Evolutionary conservation across 2,329 filamentous ascomycete genomes (phyloP), one percentile per base, ranked within the genome.

Genomic region (Hawksworthiomyces lignivorus): DNA sequence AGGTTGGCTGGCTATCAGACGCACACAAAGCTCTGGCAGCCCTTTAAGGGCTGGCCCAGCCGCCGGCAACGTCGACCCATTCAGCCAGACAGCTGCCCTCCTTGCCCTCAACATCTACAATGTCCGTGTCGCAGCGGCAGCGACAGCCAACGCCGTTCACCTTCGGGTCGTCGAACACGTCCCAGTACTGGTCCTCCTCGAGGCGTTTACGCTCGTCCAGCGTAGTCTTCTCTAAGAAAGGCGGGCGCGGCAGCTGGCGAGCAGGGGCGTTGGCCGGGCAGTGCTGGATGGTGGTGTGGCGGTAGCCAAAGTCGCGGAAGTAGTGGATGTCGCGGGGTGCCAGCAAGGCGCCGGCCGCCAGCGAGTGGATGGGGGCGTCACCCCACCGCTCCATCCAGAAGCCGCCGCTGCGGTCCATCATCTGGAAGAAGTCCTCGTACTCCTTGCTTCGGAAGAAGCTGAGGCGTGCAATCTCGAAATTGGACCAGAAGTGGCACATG

Each of bases 321-420:
- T 98, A 98, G 65, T 98, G 92, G 47, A 98, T 87, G 57, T 98
- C 88, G 41, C 73, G 71, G 35, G 85, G 80, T 3, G 79, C 74
- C 24, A 98, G 75, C 14, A 98, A 80, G 26, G 84, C 85, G 52
- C 92, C 92, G 20, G 92, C 90, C 21, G 92, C 92, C 39, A 98
- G 83, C 28, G 92, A 98, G 68, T 98, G 92, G 54, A 98, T 96
- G 12, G 92, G 92, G 44, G 92, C 92, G 65, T 98, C 92, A 65
- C 92, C 92, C 92, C 92, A 98, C 87, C 92, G 75, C 69, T 98
- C 92, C 81, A 94, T 96, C 92, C 92, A 98, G 67, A 98, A 98
- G 36, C 92, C 92, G 51, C 92, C 92, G 60, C 89, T 96, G 49
- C 82, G 82, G 61, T 98, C 92, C 90, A 98, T 96, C 84, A 94